These are phyloP conservation scores for Hypericum androsaemum DNA, from an alignment of 345 rosid species.

Conservation along the genomic window DNA sequence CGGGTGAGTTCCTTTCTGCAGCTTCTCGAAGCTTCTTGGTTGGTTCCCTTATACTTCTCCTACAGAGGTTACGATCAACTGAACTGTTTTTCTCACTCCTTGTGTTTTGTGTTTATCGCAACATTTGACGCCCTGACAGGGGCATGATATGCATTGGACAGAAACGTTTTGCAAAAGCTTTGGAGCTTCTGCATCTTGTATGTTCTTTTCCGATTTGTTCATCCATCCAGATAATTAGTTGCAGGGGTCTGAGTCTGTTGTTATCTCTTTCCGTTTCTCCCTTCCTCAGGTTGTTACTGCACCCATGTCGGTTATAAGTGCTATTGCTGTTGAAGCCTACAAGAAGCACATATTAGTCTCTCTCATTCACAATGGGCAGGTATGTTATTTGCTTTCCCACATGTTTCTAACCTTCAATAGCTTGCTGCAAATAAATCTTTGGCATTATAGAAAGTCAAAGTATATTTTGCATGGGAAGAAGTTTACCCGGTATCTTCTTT, in stretches of 20 bases:
- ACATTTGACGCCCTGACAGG: constrained; percentile 33
- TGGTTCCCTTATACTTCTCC: neutral
- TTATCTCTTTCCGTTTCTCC: constrained; percentile 10
- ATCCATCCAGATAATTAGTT: neutral
- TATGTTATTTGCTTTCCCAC: constrained; percentile 11
- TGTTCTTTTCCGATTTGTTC: constrained; percentile 13
- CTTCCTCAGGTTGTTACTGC: constrained; percentile 75
- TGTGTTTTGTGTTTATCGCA: constrained; percentile 1
- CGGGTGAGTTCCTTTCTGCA: constrained; percentile 46
- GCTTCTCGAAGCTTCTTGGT: constrained; percentile 10
- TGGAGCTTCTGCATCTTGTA: constrained; percentile 88
- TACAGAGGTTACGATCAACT: neutral
- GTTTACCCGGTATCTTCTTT: no score
- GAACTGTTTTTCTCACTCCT: neutral
- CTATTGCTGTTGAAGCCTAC: constrained; percentile 87
- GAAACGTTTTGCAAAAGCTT: constrained; percentile 68
- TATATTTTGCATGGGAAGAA: no score
- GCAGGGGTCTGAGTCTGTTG: constrained; percentile 4
- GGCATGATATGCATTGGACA: constrained; percentile 93
- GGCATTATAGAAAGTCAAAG: neutral
- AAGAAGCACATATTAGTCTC: constrained; percentile 78
- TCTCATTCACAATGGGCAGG: constrained; percentile 84
- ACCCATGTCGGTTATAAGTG: constrained; percentile 68
- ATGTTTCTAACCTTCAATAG: neutral
- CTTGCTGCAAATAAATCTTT: neutral